Evolutionary conservation across 2,329 filamentous ascomycete genomes (phyloP).

Genomic region (Chalaropsis ovoidea): DNA sequence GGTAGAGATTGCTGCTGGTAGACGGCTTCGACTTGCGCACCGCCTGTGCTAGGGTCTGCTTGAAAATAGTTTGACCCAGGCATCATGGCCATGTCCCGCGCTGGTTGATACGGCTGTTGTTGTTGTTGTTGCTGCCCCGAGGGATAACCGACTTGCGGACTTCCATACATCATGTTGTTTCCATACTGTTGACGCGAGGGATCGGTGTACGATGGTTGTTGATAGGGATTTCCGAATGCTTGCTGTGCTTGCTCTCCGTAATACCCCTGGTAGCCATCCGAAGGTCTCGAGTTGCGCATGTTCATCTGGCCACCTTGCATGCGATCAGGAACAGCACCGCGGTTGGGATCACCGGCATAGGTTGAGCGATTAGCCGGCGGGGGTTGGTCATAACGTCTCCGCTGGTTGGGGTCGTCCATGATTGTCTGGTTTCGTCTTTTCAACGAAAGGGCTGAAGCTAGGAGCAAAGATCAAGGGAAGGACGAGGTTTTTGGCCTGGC

Average conservation of each 20-base stretch:
- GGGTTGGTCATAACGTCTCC: conserved; percentile 17
- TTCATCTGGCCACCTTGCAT: conserved; percentile 7
- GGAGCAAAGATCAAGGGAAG: background rate
- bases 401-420: conserved; percentile 17
- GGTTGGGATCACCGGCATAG: conserved; percentile 8
- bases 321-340: conserved; percentile 7
- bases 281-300: conserved; percentile 9
- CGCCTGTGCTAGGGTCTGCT: conserved; percentile 1
- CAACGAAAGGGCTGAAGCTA: background rate
- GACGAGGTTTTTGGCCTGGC: background rate
- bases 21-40: conserved; percentile 1
- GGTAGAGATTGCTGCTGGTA: conserved; percentile 10
- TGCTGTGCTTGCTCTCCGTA: conserved; percentile 4
- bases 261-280: conserved; percentile 11
- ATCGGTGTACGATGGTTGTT: conserved; percentile 8
- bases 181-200: conserved; percentile 10
- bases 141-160: conserved; percentile 1
- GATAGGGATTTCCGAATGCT: conserved; percentile 14
- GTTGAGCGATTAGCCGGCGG: background rate
- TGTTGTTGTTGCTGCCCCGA: conserved; percentile 11
- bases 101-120: conserved; percentile 8
- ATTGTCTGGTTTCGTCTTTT: background rate
- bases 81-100: conserved; percentile 13
- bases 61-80: conserved; percentile 14
- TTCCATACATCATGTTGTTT: conserved; percentile 12